Conservation (phyloP, 805 yeast genomes). For the Suhomyces faveliae region DNA sequence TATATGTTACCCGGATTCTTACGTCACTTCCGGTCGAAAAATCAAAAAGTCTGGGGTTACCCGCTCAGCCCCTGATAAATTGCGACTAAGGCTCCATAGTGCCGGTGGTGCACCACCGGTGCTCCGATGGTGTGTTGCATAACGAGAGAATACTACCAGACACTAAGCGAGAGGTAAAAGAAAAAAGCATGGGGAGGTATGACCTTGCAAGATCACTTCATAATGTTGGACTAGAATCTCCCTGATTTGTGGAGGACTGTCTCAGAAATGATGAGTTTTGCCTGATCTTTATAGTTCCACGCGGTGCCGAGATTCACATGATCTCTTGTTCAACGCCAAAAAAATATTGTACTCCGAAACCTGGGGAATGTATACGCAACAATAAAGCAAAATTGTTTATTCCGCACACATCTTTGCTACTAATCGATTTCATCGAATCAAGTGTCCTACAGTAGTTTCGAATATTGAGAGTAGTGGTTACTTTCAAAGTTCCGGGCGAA, state of each 20-base stretch:
- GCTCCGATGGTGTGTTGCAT: not conserved
- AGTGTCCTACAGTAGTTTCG: not conserved
- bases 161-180: not conserved
- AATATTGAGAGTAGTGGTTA: not conserved
- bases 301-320: conserved; percentile 4
- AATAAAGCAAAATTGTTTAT: not conserved
- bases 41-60: not conserved
- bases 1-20: not conserved
- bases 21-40: not conserved
- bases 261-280: not conserved
- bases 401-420: not conserved
- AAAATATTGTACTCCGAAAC: conserved; percentile 14
- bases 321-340: not conserved
- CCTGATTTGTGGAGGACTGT: too few species aligned
- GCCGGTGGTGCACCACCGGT: not conserved
- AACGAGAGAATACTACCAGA: not conserved
- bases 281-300: not conserved
- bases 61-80: not conserved
- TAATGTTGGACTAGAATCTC: too few species aligned
- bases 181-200: not conserved
- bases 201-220: not conserved
- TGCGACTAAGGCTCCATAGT: not conserved
- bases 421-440: not conserved
- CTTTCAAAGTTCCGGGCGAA: not conserved
- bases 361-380: conserved; percentile 13